These are phyloP conservation scores for Colletotrichum truncatum DNA, from an alignment of 2,329 filamentous ascomycete genomes.

Conservation along the genomic window DNA sequence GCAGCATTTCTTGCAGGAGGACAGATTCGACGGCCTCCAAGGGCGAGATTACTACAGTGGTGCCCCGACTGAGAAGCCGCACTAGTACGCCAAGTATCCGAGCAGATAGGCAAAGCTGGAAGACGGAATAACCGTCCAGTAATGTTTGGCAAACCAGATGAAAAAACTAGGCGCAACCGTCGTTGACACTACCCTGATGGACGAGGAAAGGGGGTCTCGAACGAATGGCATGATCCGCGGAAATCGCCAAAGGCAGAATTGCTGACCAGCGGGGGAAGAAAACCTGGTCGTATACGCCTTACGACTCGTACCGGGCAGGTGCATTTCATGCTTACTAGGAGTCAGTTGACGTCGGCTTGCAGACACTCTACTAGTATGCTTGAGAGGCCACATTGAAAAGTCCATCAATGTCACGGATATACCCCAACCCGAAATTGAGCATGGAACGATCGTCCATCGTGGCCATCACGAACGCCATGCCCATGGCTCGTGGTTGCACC, in stretches of 20 bases:
- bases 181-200: background rate
- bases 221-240: background rate
- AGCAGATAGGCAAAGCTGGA: background rate
- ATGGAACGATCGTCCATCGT: background rate
- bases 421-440: background rate
- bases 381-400: background rate
- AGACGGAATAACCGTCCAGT: background rate
- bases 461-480: background rate
- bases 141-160: background rate
- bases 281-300: background rate
- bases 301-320: background rate
- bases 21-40: background rate
- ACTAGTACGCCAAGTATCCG: background rate
- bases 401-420: background rate
- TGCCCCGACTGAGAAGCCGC: background rate
- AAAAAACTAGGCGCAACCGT: background rate
- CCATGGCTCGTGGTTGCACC: background rate
- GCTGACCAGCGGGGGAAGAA: background rate
- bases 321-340: too few relatives aligned
- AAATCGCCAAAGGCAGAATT: slow-evolving; percentile 13
- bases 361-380: too few relatives aligned
- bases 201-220: background rate
- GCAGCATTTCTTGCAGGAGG: background rate
- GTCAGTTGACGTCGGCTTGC: too few relatives aligned
- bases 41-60: background rate